Evolutionary conservation across 192 early-diverging fungal genomes (phyloP).

Genomic region (Gonapodya sp.): DNA sequence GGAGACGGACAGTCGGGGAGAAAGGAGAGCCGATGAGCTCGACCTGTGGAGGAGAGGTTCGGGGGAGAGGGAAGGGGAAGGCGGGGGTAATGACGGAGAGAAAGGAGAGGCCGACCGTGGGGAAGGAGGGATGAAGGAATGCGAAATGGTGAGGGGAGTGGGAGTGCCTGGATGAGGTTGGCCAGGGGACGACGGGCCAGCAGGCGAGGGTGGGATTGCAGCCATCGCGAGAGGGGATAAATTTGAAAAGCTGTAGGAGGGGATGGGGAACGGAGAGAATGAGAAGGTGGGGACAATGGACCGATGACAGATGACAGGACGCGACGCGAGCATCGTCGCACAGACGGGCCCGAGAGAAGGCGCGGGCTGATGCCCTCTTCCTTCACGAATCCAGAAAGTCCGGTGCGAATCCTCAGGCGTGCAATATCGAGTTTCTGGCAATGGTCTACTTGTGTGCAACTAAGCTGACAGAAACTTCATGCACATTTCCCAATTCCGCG

Average conservation of each 20-base stretch:
- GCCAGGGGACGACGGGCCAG: neutral
- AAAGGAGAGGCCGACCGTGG: neutral
- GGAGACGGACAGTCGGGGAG: neutral
- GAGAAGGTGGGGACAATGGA: neutral
- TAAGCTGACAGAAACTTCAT: too few species aligned
- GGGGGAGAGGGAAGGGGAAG: neutral
- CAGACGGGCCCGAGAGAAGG: too few species aligned
- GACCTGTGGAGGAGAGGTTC: neutral
- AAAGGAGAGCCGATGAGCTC: neutral
- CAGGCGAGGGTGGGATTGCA: neutral
- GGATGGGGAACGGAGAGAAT: neutral
- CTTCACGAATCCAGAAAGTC: too few species aligned
- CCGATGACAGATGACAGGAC: neutral
- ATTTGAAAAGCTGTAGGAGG: neutral
- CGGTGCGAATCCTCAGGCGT: too few species aligned
- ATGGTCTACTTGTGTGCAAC: too few species aligned
- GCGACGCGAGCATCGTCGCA: too few species aligned
- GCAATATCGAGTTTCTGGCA: too few species aligned
- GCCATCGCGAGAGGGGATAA: neutral
- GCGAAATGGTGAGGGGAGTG: neutral
- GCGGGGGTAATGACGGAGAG: neutral
- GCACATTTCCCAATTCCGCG: too few species aligned
- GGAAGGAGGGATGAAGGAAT: neutral
- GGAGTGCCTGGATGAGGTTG: neutral
- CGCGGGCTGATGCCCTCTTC: too few species aligned